Conservation (phyloP, 305 asterid species). For the Solanum chacoense region DNA sequence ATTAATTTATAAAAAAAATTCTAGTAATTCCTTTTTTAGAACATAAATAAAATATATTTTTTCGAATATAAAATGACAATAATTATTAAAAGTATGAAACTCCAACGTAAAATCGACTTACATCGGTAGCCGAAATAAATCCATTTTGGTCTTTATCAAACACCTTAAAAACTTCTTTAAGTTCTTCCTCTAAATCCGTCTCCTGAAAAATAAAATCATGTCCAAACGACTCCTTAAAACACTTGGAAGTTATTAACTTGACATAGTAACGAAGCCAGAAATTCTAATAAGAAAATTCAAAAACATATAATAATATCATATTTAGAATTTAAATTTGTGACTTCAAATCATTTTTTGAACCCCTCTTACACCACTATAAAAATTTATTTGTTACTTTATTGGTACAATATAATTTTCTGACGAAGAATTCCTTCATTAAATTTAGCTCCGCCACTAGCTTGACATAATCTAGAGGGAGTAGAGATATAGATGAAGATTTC, state of each 20-base stretch:
- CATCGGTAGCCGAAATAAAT: constrained; percentile 15
- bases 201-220: not conserved
- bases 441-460: not conserved
- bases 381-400: not conserved
- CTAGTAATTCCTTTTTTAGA: not conserved
- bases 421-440: not conserved
- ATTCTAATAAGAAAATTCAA: not conserved
- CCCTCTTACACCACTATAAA: not conserved
- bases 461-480: not conserved
- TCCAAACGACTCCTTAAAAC: too few species aligned
- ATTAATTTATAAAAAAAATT: not conserved
- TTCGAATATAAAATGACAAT: not conserved
- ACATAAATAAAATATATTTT: not conserved
- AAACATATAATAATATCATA: not conserved
- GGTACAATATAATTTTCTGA: not conserved
- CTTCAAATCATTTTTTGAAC: not conserved
- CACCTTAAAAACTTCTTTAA: constrained; percentile 19
- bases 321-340: not conserved
- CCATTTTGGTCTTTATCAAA: constrained; percentile 24
- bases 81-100: not conserved
- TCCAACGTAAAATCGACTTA: not conserved
- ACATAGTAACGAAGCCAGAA: not conserved
- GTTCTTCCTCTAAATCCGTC: constrained; percentile 17
- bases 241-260: too few species aligned
- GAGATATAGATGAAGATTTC: not conserved